Conservation (phyloP, 306 rosid genomes). For the Prunus mira region DNA sequence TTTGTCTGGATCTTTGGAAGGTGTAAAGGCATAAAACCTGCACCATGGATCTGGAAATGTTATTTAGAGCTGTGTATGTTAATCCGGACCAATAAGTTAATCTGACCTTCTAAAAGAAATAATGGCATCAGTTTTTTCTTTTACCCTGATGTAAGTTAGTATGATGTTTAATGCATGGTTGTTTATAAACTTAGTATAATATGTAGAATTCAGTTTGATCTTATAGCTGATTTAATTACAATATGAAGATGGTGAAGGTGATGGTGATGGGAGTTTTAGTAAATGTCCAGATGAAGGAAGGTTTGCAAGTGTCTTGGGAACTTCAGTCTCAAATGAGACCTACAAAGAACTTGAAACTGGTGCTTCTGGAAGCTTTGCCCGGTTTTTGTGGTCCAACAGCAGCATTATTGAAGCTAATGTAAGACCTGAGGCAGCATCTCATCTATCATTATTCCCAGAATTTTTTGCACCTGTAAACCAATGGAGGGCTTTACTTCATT, state of each 20-base stretch:
- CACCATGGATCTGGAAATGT: not conserved
- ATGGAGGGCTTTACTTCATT: conserved; percentile 18
- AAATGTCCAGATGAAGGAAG: conserved; percentile 23
- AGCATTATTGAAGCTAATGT: conserved; percentile 15
- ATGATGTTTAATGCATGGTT: not conserved
- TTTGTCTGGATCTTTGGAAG: not conserved
- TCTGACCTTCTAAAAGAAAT: conserved; percentile 4
- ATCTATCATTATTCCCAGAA: conserved; percentile 37
- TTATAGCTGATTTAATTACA: conserved; percentile 15
- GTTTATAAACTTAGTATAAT: not conserved
- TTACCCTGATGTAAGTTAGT: not conserved
- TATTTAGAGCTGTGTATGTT: not conserved
- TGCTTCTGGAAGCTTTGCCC: conserved; percentile 23
- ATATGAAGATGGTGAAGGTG: conserved; percentile 31
- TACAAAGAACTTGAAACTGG: conserved; percentile 6
- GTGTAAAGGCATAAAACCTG: not conserved
- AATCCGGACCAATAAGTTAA: not conserved
- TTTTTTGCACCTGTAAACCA: conserved; percentile 24
- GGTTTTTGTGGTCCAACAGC: conserved; percentile 24
- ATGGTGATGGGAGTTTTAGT: not conserved
- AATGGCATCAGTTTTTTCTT: not conserved
- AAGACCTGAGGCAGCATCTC: conserved; percentile 30
- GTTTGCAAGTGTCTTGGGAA: conserved; percentile 12
- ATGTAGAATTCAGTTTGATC: conserved; percentile 5
- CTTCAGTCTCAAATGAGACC: conserved; percentile 12